These are phyloP conservation scores for Camillea tinctor DNA, from an alignment of 2,329 filamentous ascomycete species.

Conservation along the genomic window DNA sequence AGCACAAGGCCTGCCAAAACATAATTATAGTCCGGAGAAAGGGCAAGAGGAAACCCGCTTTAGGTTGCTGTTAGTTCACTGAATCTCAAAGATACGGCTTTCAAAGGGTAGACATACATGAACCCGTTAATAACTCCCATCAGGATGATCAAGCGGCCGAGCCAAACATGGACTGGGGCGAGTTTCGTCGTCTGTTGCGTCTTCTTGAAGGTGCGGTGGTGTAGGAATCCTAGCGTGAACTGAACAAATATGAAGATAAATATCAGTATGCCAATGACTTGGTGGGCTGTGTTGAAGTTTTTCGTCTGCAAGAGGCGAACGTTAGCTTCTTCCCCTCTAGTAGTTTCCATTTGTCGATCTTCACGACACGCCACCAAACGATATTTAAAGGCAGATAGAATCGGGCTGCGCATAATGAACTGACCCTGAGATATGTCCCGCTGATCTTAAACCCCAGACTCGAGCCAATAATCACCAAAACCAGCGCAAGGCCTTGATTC, in stretches of 20 bases:
- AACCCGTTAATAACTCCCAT: constrained; percentile 57
- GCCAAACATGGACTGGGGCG: constrained; percentile 54
- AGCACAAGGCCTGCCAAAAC: constrained; percentile 49
- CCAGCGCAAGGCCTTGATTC: constrained; percentile 49
- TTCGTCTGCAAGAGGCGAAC: constrained; percentile 42
- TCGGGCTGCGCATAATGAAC: constrained; percentile 19
- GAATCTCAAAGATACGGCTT: not conserved
- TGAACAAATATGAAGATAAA: constrained; percentile 52
- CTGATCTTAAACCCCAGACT: constrained; percentile 53
- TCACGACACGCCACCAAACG: not conserved
- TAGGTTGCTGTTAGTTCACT: not conserved
- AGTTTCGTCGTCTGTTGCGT: constrained; percentile 49
- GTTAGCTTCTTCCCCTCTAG: constrained; percentile 8
- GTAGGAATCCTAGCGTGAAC: constrained; percentile 53
- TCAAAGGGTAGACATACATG: constrained; percentile 41
- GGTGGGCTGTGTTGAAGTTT: constrained; percentile 52
- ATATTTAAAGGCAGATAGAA: not conserved
- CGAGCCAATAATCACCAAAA: constrained; percentile 49
- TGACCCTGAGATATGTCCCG: constrained; percentile 55
- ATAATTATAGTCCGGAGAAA: constrained; percentile 46
- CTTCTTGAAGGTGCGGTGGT: constrained; percentile 53
- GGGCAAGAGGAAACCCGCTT: constrained; percentile 58
- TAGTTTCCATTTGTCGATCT: not conserved
- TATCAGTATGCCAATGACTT: constrained; percentile 58
- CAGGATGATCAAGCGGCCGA: constrained; percentile 53